Evolutionary conservation across 805 yeast species (phyloP), one percentile per base, ranked within the genome.

Genomic region (Sugiyamaella boreocaroliniensis): DNA sequence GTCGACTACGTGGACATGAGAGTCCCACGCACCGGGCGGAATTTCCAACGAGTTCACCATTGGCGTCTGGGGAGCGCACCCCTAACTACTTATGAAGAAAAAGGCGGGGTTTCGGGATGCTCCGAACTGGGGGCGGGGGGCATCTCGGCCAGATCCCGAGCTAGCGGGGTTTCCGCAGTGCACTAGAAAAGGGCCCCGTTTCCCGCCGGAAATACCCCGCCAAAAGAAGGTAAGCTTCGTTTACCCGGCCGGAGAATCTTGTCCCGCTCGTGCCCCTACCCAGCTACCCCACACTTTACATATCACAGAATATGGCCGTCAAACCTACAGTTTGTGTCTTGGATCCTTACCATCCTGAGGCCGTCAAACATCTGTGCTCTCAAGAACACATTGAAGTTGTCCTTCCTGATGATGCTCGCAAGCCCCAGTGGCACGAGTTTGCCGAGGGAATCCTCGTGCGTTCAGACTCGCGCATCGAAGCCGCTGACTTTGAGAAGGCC

Each of bases 1-100:
- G 32, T 45, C 50, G 9, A 46, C 45, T 1, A 50, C 45, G n/a
- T 45, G 49, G 32, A 50, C 53, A 16, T 50, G 53, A 34, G 50
- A 46, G 32, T 50, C 53, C 53, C 53, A 50, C 9, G 53, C 44
- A 15, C 48, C 48, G 16, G 40, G 40, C 8, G 48, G 48, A 10
- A 45, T 15, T 19, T 29, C n/a, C 37, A 14, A 14, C n/a, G 41
- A 15, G 41, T 11, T 45, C 8, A 45, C 48, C 48, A 45, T 45
- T 11, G 37, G 26, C 26, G 26, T 22, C 26, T 22, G 6, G 26
- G 37, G n/a, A 32, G 37, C 37, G n/a, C n/a, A 9, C n/a, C 37
- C 37, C 3, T 32, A 11, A 14, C n/a, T 32, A 32, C 37, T 32
- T 32, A 32, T 32, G 37, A 32, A 32, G 37, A 9, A 32, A 32